Conservation (phyloP, 768 basidiomycete genomes). For the Phaeotremella fagi region DNA sequence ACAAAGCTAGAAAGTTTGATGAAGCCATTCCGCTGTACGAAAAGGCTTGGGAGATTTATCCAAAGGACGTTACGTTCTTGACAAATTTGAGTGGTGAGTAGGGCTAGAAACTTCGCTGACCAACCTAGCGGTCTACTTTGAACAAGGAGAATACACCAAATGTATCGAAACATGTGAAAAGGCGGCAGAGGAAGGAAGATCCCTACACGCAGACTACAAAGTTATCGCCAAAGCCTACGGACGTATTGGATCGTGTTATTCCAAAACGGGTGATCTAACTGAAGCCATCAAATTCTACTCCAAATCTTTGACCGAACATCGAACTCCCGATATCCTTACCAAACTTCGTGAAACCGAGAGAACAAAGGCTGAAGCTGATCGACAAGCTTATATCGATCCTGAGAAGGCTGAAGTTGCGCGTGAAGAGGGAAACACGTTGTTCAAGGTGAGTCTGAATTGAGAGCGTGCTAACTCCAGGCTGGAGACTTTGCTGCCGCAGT, state of each 20-base stretch:
- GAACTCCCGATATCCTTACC: slow-evolving; percentile 83
- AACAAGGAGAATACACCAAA: slow-evolving; percentile 85
- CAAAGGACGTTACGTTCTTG: slow-evolving; percentile 88
- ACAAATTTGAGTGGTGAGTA: slow-evolving; percentile 75
- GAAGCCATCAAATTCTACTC: slow-evolving; percentile 85
- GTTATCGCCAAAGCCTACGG: slow-evolving; percentile 90
- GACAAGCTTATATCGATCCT: slow-evolving; percentile 79
- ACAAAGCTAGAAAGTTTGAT: slow-evolving; percentile 79
- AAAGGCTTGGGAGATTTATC: slow-evolving; percentile 88
- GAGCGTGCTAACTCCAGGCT: slow-evolving; percentile 28
- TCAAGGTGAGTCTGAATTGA: slow-evolving; percentile 57
- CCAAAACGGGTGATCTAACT: slow-evolving; percentile 67
- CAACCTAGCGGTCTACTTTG: slow-evolving; percentile 76
- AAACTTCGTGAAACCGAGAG: slow-evolving; percentile 83
- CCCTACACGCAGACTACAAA: slow-evolving; percentile 91
- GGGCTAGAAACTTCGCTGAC: not conserved
- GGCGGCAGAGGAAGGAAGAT: slow-evolving; percentile 90
- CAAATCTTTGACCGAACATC: slow-evolving; percentile 93
- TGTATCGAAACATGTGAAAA: slow-evolving; percentile 87
- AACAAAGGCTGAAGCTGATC: slow-evolving; percentile 68
- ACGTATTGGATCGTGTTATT: slow-evolving; percentile 78
- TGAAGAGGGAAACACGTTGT: slow-evolving; percentile 85
- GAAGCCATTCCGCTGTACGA: slow-evolving; percentile 70
- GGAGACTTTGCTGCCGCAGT: slow-evolving; percentile 90
- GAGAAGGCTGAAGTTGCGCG: slow-evolving; percentile 73